Percentiles rank a stretch among this genome's conserved stretches.
Evolutionary conservation across 202 grass and related monocot genomes (phyloP).

Genomic region (Bolboschoenoplectus hybrid): DNA sequence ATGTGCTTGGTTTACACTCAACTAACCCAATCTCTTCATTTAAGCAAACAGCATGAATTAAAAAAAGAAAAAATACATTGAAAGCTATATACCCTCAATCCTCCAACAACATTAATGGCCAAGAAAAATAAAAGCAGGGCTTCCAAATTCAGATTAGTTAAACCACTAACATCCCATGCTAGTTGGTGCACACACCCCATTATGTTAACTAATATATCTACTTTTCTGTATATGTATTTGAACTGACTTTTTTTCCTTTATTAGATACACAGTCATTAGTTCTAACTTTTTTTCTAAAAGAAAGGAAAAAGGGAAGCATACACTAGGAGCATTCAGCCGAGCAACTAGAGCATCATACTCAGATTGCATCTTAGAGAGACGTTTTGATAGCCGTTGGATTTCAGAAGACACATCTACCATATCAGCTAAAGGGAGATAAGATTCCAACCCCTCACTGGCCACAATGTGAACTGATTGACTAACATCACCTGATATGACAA

Average conservation of each 20-base stretch:
- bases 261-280: not conserved
- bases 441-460: slow-evolving; percentile 78
- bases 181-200: not conserved
- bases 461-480: slow-evolving; percentile 93
- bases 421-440: slow-evolving; percentile 87
- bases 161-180: slow-evolving; percentile 1
- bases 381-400: slow-evolving; percentile 81
- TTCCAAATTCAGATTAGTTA: slow-evolving; percentile 21
- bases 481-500: slow-evolving; percentile 55
- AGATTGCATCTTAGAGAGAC: slow-evolving; percentile 87
- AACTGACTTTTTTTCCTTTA: not conserved
- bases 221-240: not conserved
- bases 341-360: slow-evolving; percentile 84
- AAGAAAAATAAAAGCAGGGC: slow-evolving; percentile 1
- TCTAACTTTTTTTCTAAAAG: not conserved
- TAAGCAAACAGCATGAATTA: not conserved
- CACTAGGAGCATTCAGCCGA: slow-evolving; percentile 72
- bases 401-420: slow-evolving; percentile 95
- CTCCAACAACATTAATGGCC: not conserved
- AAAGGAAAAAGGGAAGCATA: slow-evolving; percentile 44
- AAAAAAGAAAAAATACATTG: not conserved
- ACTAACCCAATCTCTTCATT: not conserved
- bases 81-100: not conserved
- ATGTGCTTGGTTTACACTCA: not conserved
- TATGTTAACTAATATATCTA: not conserved